phyloP scores from a whole-genome alignment of 179 eudicot genomes.

The Beta macrorhiza region DNA sequence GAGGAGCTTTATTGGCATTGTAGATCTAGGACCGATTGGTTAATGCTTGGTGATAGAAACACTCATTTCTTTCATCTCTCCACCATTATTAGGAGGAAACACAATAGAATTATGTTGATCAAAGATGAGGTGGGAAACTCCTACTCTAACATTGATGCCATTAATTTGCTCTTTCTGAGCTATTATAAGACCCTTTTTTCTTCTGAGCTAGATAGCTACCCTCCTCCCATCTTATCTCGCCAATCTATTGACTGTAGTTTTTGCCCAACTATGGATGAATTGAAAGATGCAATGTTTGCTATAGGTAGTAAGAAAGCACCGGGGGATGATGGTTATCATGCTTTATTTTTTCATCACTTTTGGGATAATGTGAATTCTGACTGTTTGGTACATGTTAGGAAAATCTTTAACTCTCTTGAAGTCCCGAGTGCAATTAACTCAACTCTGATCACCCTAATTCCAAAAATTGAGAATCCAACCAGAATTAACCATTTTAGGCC shows the following conservation, averaged over 20 bases:
- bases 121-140: too few species aligned
- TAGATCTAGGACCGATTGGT: too few species aligned
- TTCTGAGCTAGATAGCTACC: background rate
- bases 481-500: background rate
- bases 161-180: accelerated
- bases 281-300: background rate
- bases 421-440: background rate
- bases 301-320: background rate
- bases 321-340: background rate
- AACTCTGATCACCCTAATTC: background rate
- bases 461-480: background rate
- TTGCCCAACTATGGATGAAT: accelerated
- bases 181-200: too few species aligned
- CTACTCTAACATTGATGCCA: too few species aligned
- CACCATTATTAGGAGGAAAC: too few species aligned
- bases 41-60: too few species aligned
- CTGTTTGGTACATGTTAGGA: accelerated
- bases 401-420: too few species aligned
- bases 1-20: too few species aligned
- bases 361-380: background rate
- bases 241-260: accelerated
- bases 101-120: too few species aligned
- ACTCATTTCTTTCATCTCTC: too few species aligned
- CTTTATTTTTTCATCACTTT: background rate
- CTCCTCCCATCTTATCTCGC: too few species aligned